Percentiles rank a stretch among this genome's conserved stretches.
Conservation (phyloP, 2,329 filamentous ascomycete species). For the Aspergillus spinulosporus region DNA sequence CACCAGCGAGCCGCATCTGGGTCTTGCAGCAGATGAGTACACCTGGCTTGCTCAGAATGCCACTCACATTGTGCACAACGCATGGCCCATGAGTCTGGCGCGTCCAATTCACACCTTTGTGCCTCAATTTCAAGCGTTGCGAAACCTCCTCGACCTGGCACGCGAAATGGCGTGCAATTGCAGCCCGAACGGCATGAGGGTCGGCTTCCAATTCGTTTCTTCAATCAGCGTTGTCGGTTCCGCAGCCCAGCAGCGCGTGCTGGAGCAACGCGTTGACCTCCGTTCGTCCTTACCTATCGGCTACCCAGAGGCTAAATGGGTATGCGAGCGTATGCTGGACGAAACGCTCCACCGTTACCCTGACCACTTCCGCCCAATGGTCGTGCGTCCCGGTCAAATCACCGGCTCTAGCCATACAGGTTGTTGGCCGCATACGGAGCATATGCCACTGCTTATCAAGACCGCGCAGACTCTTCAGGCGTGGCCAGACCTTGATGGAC, state of each 20-base stretch:
- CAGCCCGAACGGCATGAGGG: not conserved
- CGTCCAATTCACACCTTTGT: conserved; percentile 23
- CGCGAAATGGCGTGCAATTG: not conserved
- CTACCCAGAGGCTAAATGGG: conserved; percentile 46
- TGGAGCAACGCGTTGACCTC: conserved; percentile 48
- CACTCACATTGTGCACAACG: conserved; percentile 48
- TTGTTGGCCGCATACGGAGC: conserved; percentile 57
- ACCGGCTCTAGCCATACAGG: conserved; percentile 52
- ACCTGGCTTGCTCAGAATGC: conserved; percentile 36
- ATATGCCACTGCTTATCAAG: conserved; percentile 54
- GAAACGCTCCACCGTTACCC: conserved; percentile 48
- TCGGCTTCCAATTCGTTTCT: conserved; percentile 45
- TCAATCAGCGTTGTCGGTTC: conserved; percentile 45
- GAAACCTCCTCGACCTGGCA: conserved; percentile 45
- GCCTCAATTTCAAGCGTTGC: conserved; percentile 45
- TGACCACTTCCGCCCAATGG: conserved; percentile 45
- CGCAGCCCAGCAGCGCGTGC: conserved; percentile 38
- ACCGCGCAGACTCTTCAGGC: conserved; percentile 48
- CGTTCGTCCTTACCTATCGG: conserved; percentile 47
- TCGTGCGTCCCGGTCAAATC: conserved; percentile 54
- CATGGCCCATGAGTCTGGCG: conserved; percentile 31
- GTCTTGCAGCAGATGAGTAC: conserved; percentile 47
- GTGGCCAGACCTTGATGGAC: conserved; percentile 46
- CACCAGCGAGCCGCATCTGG: conserved; percentile 51
- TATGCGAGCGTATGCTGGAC: conserved; percentile 53